These are phyloP conservation scores for Thermochaetoides dissita DNA, from an alignment of 2,329 filamentous ascomycete species.

Conservation along the genomic window DNA sequence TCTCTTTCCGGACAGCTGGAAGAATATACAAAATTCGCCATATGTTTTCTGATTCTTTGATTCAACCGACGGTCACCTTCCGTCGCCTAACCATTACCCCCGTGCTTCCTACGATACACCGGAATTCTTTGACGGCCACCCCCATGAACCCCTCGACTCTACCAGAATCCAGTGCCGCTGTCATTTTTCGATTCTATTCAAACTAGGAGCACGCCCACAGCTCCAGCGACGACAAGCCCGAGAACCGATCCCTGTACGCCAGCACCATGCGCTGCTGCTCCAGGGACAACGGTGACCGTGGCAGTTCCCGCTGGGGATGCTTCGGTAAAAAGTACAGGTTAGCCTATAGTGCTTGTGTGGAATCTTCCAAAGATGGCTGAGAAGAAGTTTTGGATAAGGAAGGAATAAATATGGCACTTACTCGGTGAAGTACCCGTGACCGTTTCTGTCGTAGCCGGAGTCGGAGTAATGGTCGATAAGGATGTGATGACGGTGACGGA, in stretches of 20 bases:
- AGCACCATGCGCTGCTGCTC: slow-evolving; percentile 4
- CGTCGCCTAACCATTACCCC: too few species aligned
- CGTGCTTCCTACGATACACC: too few species aligned
- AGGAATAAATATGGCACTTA: neutral
- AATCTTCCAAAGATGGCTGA: neutral
- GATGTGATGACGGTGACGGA: too few species aligned
- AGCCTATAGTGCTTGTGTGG: too few species aligned
- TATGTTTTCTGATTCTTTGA: too few species aligned
- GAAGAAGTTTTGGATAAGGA: neutral
- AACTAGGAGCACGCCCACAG: slow-evolving; percentile 11
- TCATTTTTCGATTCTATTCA: slow-evolving; percentile 2
- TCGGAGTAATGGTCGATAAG: neutral
- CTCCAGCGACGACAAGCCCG: slow-evolving; percentile 10
- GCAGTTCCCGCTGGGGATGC: neutral
- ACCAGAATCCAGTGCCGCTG: too few species aligned
- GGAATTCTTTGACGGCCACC: too few species aligned
- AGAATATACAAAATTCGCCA: too few species aligned
- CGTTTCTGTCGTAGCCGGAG: neutral
- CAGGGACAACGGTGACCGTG: slow-evolving; percentile 10
- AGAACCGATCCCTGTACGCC: slow-evolving; percentile 8
- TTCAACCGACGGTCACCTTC: too few species aligned
- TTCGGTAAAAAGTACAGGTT: too few species aligned
- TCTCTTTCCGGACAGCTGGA: too few species aligned
- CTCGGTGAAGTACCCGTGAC: neutral
- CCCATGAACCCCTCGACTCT: too few species aligned